Evolutionary conservation across 163 green algal species (phyloP).

Genomic region (Scenedesmus sp.): DNA sequence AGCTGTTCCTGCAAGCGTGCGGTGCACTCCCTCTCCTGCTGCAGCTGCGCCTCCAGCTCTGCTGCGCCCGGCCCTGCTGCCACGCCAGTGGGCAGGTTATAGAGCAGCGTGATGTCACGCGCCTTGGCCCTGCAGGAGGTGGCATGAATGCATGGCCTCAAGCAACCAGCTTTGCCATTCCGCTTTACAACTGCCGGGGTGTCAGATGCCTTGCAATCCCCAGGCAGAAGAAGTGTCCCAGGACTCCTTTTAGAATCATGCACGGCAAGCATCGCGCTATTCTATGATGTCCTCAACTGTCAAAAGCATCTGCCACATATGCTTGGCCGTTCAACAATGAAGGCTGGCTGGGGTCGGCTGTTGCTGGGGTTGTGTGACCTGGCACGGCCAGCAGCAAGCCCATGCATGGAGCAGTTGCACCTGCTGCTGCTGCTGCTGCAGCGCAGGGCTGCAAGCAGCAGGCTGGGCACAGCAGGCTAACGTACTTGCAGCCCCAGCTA

Average conservation of each 20-base stretch:
- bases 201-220: no score
- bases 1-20: slow-evolving; percentile 16
- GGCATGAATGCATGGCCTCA: neutral
- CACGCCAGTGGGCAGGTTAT: slow-evolving; percentile 39
- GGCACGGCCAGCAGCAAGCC: neutral
- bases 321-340: neutral
- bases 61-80: neutral
- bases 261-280: no score
- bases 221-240: no score
- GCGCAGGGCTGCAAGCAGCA: neutral
- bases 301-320: no score
- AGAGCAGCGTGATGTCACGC: slow-evolving; percentile 28
- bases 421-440: neutral
- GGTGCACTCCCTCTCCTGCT: slow-evolving; percentile 25
- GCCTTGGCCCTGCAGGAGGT: neutral
- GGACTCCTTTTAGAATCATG: no score
- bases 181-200: no score
- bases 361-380: neutral
- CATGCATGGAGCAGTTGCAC: neutral
- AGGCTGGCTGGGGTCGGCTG: neutral
- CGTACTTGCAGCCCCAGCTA: neutral
- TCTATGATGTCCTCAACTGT: no score
- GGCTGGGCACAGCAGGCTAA: no score
- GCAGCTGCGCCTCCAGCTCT: slow-evolving; percentile 34
- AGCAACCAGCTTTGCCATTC: no score